Conservation (phyloP, 139 green algal genomes). For the Picochlorum sp. region DNA sequence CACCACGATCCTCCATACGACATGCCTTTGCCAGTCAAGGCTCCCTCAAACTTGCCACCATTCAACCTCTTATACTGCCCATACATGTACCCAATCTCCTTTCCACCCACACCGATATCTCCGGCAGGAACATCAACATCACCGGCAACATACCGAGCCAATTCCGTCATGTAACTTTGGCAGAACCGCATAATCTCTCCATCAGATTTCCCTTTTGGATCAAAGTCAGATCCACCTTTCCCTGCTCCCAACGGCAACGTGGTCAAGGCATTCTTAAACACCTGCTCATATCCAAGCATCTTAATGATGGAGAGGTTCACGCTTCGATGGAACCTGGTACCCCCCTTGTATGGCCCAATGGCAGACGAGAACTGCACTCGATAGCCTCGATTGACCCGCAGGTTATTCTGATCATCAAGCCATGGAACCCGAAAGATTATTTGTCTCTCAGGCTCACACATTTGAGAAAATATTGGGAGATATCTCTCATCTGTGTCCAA, state of each 20-base stretch:
- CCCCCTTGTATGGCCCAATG: conserved; percentile 80
- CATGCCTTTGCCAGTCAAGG: conserved; percentile 69
- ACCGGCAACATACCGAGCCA: conserved; percentile 36
- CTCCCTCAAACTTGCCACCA: conserved; percentile 37
- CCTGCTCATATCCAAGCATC: conserved; percentile 57
- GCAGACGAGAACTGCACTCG: conserved; percentile 68
- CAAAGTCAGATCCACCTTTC: conserved; percentile 80
- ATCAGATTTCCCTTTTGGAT: conserved; percentile 68
- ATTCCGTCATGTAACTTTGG: conserved; percentile 74
- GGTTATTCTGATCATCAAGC: conserved; percentile 47
- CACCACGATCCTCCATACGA: conserved; percentile 65
- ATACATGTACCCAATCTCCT: conserved; percentile 75
- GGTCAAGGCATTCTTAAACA: conserved; percentile 80
- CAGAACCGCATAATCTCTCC: conserved; percentile 57
- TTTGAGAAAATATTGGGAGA: conserved; percentile 36
- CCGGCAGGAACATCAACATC: conserved; percentile 70
- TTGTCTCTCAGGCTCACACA: conserved; percentile 51
- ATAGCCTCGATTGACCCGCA: conserved; percentile 61
- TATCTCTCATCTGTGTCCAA: conserved; percentile 49
- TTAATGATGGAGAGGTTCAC: conserved; percentile 77
- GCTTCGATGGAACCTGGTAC: conserved; percentile 67
- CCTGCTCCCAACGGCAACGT: conserved; percentile 66
- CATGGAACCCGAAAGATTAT: conserved; percentile 59
- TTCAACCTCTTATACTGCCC: conserved; percentile 78
- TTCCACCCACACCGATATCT: conserved; percentile 72